Percentiles rank a stretch among this genome's conserved stretches.
phyloP scores from a whole-genome alignment of 257 asterid genomes.

The Jaltomata sinuosa region DNA sequence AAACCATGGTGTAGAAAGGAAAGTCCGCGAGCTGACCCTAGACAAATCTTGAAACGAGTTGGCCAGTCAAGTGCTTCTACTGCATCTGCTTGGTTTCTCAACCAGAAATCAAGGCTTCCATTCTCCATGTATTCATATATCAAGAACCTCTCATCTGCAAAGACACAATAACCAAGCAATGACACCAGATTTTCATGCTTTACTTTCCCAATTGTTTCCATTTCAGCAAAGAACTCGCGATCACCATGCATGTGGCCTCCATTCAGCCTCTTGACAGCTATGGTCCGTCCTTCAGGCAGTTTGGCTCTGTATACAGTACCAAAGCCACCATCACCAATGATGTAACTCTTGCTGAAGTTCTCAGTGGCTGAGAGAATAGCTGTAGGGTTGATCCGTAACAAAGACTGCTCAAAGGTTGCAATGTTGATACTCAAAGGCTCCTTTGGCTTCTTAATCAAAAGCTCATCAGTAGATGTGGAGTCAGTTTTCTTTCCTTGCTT shows the following conservation, averaged over 20 bases:
- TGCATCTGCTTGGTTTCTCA: slow-evolving; percentile 34
- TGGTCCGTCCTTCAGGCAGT: slow-evolving; percentile 28
- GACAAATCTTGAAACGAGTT: slow-evolving; percentile 59
- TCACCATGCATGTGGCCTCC: slow-evolving; percentile 56
- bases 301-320: slow-evolving; percentile 67
- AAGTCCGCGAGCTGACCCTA: slow-evolving; percentile 60
- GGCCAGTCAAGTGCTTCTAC: slow-evolving; percentile 47
- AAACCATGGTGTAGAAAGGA: slow-evolving; percentile 78
- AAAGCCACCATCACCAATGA: slow-evolving; percentile 74
- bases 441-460: slow-evolving; percentile 35
- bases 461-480: slow-evolving; percentile 32
- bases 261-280: slow-evolving; percentile 67
- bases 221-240: slow-evolving; percentile 71
- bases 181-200: slow-evolving; percentile 58
- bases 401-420: slow-evolving; percentile 63
- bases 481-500: slow-evolving; percentile 25
- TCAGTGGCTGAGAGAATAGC: slow-evolving; percentile 62
- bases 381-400: slow-evolving; percentile 45
- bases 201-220: slow-evolving; percentile 82
- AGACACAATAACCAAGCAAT: slow-evolving; percentile 59
- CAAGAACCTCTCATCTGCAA: slow-evolving; percentile 55
- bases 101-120: slow-evolving; percentile 74
- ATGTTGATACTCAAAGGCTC: slow-evolving; percentile 75
- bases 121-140: slow-evolving; percentile 80
- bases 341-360: slow-evolving; percentile 54